phyloP scores from a whole-genome alignment of 2,329 filamentous ascomycete species.

The Calycina marina region DNA sequence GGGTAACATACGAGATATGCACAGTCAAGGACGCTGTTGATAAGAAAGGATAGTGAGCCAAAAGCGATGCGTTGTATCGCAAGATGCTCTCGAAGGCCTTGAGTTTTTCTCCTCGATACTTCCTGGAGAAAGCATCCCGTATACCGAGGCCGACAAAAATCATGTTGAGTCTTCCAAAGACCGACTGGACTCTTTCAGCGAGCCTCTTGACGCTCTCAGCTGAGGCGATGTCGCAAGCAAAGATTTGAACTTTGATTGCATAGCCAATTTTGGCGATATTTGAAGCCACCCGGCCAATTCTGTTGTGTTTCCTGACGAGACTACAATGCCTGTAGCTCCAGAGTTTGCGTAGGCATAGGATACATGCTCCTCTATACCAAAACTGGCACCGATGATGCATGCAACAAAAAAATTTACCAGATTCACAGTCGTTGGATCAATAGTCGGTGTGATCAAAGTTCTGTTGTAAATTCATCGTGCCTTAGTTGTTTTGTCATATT shows the following conservation, averaged over 20 bases:
- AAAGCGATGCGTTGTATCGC: no score
- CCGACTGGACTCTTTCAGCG: neutral
- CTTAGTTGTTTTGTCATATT: no score
- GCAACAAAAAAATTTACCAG: conserved; percentile 1
- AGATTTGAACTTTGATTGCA: neutral
- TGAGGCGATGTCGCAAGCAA: conserved; percentile 1
- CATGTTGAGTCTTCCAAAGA: neutral
- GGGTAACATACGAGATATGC: no score
- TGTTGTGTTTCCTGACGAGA: conserved; percentile 1
- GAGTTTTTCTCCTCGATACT: no score
- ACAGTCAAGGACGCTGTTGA: no score
- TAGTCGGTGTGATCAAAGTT: neutral
- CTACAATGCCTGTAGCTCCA: conserved; percentile 2
- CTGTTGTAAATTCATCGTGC: no score
- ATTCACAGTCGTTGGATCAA: neutral
- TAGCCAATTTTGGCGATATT: neutral
- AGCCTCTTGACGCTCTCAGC: neutral
- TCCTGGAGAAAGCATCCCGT: no score
- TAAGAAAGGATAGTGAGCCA: no score
- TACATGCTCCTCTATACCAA: conserved; percentile 6
- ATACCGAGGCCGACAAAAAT: no score
- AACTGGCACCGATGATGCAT: conserved; percentile 5
- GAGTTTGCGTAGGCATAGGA: conserved; percentile 4
- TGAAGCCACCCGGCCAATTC: conserved; percentile 1
- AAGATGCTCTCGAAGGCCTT: no score